These are phyloP conservation scores for Phytophthora vignae DNA, from an alignment of 352 stramenopile species.

Conservation along the genomic window DNA sequence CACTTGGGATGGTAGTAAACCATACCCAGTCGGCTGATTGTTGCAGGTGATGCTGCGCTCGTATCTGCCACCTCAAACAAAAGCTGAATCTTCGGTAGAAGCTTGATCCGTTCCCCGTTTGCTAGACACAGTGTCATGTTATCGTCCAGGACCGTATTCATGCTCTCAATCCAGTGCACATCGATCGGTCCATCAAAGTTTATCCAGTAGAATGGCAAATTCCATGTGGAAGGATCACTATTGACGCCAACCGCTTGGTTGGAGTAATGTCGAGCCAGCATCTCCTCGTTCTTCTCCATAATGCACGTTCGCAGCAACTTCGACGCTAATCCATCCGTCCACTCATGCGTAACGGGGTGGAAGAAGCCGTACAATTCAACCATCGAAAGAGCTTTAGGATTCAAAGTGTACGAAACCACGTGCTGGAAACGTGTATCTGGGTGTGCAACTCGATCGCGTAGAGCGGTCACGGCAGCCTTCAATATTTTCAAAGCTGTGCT, in stretches of 20 bases:
- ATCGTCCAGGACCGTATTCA: constrained; percentile 92
- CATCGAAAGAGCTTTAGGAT: constrained; percentile 86
- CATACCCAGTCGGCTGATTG: constrained; percentile 92
- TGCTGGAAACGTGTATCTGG: constrained; percentile 63
- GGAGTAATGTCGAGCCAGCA: constrained; percentile 33
- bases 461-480: constrained; percentile 52
- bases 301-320: constrained; percentile 81
- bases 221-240: constrained; percentile 28
- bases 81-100: constrained; percentile 89
- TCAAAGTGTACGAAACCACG: constrained; percentile 69
- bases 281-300: constrained; percentile 68
- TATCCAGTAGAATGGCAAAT: constrained; percentile 80
- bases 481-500: constrained; percentile 58
- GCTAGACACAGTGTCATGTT: constrained; percentile 92
- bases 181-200: constrained; percentile 87
- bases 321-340: constrained; percentile 83
- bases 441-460: constrained; percentile 58
- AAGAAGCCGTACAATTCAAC: constrained; percentile 89
- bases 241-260: constrained; percentile 29
- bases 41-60: constrained; percentile 90
- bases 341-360: constrained; percentile 83
- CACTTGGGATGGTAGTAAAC: constrained; percentile 87
- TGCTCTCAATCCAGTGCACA: constrained; percentile 87
- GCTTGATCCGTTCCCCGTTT: constrained; percentile 89
- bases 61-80: constrained; percentile 95